Evolutionary conservation across 306 rosid genomes (phyloP).

Genomic region (Herpetospermum pedunculosum): DNA sequence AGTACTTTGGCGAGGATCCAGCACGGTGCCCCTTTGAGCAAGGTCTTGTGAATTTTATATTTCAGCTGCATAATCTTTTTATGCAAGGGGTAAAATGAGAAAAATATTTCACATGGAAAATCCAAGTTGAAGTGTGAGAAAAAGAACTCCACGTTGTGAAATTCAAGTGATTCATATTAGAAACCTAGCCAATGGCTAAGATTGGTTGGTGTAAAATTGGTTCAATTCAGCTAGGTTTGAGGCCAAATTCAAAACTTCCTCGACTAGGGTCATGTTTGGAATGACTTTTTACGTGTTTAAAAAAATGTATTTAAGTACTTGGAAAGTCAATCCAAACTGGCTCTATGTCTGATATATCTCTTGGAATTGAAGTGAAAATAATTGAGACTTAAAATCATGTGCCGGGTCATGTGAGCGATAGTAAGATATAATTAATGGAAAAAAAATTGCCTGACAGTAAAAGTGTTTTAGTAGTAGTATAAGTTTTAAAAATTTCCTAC

Average conservation of each 20-base stretch:
- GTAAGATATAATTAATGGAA: too few species aligned
- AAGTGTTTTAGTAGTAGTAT: not conserved
- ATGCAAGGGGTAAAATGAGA: not conserved
- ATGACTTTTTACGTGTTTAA: too few species aligned
- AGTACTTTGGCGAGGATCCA: slow-evolving; percentile 98
- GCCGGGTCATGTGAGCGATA: too few species aligned
- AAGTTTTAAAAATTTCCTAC: not conserved
- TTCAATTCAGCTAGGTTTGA: not conserved
- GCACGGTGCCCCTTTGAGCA: slow-evolving; percentile 97
- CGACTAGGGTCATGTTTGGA: too few species aligned
- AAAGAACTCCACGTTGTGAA: not conserved
- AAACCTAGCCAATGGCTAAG: not conserved
- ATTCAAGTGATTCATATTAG: not conserved
- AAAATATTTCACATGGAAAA: not conserved
- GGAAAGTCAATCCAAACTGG: too few species aligned
- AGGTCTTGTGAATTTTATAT: slow-evolving; percentile 36
- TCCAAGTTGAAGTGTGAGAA: not conserved
- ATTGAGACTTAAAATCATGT: not conserved
- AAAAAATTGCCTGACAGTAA: not conserved
- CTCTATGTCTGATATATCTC: too few species aligned
- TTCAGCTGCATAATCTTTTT: slow-evolving; percentile 7
- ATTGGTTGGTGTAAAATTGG: not conserved
- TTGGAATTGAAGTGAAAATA: not conserved
- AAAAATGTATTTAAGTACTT: too few species aligned
- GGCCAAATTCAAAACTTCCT: not conserved